phyloP scores from a whole-genome alignment of 345 rosid species.

The Eucalyptus decipiens region DNA sequence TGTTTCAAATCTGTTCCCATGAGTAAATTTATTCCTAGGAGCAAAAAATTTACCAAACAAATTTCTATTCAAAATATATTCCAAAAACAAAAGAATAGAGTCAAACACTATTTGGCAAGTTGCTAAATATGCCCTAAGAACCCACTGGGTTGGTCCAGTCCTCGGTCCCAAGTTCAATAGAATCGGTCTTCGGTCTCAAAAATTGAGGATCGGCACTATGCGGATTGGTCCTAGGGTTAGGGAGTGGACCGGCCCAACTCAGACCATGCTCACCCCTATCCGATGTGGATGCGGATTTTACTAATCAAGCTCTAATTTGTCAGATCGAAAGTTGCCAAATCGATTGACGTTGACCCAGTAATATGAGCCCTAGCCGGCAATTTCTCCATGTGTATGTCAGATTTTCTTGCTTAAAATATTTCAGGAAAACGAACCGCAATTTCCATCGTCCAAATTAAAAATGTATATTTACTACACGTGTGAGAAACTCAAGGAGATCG shows the following conservation, averaged over 20 bases:
- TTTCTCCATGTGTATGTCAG: not conserved
- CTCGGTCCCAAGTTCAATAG: fast-evolving
- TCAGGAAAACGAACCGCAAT: not conserved
- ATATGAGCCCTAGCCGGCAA: not conserved
- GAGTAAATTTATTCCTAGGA: too few relatives aligned
- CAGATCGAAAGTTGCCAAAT: not conserved
- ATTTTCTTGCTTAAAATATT: not conserved
- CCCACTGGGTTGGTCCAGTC: fast-evolving
- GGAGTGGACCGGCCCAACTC: fast-evolving
- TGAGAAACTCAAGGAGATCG: not conserved
- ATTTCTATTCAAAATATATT: too few relatives aligned
- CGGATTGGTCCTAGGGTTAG: fast-evolving
- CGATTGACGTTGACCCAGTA: not conserved
- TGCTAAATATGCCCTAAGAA: too few relatives aligned
- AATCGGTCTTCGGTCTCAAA: fast-evolving
- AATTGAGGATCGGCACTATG: fast-evolving
- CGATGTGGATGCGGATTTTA: not conserved
- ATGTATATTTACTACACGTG: not conserved
- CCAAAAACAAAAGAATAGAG: too few relatives aligned
- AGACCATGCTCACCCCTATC: fast-evolving
- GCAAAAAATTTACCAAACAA: too few relatives aligned
- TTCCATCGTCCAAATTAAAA: not conserved
- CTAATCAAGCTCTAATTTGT: not conserved
- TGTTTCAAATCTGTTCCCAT: too few relatives aligned
- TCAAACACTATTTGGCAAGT: too few relatives aligned